Base-by-base conservation (phyloP, 805 yeast genomes). In the Kazachstania kunashirensis region DNA sequence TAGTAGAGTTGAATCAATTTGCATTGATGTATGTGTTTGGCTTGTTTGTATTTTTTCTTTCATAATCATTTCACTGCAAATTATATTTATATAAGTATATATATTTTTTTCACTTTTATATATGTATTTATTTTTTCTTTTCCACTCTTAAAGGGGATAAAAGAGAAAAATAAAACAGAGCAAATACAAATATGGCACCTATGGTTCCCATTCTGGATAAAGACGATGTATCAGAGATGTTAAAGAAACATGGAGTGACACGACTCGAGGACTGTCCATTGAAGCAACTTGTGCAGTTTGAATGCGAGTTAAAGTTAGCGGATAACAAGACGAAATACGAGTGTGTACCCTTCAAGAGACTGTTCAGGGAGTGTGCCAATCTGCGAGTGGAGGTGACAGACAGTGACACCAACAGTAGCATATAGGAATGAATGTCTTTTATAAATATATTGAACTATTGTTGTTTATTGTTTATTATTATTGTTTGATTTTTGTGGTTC, bases 331-430 rank as follows among this genome's bases (percentile, higher is more conserved):
- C 57, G n/a, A 51, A 61, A 16, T 59, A 67, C 26, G 52, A 60
- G 7, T 72, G 77, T 48, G 46, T 61, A 2, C 76, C 77, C 1
- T 71, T 71, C 53, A 70, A 62, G 38, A 46, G 77, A 18, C 34
- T 70, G 2, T 71, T 70, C 52, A 53, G 65, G 18, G 59, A 68
- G 39, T 71, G 77, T 21, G 33, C 24, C 5, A 15, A 15, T 7
- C 5, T 20, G 14, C 14, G 33, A 7, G 9, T 30, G 8, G 33
- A 30, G 33, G 33, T 30, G 3, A 30, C 48, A 35, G 43, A 43
- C 16, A 47, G n/a, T n/a, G n/a, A n/a, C n/a, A n/a, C n/a, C n/a
- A n/a, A n/a, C n/a, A n/a, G n/a, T n/a, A n/a, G n/a, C n/a, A n/a
- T n/a, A n/a, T n/a, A n/a, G n/a, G n/a, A n/a, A n/a, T n/a, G n/a